Evolutionary conservation across 306 rosid species (phyloP).

Genomic region (Myrica gale): DNA sequence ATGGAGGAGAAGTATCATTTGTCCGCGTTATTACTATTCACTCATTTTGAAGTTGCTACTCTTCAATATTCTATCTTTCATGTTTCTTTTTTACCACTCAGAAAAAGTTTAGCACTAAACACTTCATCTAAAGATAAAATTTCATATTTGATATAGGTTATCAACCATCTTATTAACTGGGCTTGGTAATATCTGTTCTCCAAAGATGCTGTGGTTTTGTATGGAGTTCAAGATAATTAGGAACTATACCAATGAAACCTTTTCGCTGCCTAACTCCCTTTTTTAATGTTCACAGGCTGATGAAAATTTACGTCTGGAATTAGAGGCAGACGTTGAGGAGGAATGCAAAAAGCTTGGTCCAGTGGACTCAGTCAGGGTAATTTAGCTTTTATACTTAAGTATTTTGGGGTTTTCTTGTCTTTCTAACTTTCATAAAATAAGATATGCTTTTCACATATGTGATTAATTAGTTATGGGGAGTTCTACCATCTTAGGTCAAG

Average conservation of each 20-base stretch:
- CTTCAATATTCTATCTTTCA: too few species aligned
- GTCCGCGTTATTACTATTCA: neutral
- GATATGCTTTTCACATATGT: neutral
- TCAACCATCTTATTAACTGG: too few species aligned
- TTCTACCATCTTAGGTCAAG: neutral
- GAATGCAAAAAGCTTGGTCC: slow-evolving; percentile 86
- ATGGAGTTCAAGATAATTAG: too few species aligned
- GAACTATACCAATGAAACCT: neutral
- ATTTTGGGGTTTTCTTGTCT: too few species aligned
- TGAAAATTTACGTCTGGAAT: slow-evolving; percentile 67
- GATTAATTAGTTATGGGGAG: neutral
- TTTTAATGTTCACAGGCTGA: slow-evolving; percentile 54
- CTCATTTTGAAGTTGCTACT: neutral
- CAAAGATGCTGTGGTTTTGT: too few species aligned
- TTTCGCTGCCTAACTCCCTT: too few species aligned
- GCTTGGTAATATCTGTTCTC: too few species aligned
- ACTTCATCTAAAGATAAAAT: too few species aligned
- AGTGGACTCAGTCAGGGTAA: slow-evolving; percentile 77
- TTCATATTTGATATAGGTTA: neutral
- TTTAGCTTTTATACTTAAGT: too few species aligned
- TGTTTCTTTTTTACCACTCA: neutral
- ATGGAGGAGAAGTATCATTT: too few species aligned
- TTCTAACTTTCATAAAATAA: too few species aligned
- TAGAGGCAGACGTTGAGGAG: slow-evolving; percentile 83
- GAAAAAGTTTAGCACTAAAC: neutral